phyloP scores from a whole-genome alignment of 1,284 basidiomycete genomes.

The Cryptococcus sp. region DNA sequence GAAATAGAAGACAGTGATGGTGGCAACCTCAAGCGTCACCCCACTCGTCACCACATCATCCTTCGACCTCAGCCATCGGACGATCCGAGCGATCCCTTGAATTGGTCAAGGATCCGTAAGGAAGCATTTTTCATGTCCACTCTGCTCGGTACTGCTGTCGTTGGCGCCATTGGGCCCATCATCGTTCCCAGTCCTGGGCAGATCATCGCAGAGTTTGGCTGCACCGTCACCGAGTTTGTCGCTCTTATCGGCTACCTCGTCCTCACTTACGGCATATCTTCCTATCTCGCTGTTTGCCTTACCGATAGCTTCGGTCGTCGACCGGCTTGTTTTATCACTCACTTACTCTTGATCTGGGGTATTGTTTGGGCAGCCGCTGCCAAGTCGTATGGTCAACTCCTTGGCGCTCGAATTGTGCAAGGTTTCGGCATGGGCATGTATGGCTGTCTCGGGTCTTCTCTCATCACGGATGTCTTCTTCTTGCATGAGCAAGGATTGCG shows the following conservation, averaged over 20 bases:
- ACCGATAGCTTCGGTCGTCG: background rate
- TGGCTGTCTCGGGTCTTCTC: background rate
- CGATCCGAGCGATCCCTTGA: background rate
- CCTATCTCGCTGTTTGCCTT: background rate
- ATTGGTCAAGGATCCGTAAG: background rate
- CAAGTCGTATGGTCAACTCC: background rate
- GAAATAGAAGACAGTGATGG: background rate
- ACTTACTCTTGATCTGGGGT: background rate
- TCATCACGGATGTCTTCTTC: background rate
- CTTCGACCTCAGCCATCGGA: slow-evolving; percentile 1
- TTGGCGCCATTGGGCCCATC: background rate
- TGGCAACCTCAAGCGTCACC: background rate
- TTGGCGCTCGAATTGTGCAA: background rate
- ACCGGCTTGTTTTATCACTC: background rate
- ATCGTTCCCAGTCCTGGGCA: background rate
- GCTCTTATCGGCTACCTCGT: background rate
- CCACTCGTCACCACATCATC: background rate
- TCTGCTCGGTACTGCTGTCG: background rate
- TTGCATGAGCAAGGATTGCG: background rate
- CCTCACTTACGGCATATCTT: background rate
- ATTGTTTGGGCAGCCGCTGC: background rate
- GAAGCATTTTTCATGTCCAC: background rate
- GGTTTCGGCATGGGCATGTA: background rate
- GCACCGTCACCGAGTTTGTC: background rate
- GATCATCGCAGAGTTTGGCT: background rate